A percentile compares a stretch with the other conserved stretches of the same genome.
These are phyloP conservation scores for Aspergillus taichungensis DNA, from an alignment of 495 filamentous ascomycete species.

Conservation along the genomic window DNA sequence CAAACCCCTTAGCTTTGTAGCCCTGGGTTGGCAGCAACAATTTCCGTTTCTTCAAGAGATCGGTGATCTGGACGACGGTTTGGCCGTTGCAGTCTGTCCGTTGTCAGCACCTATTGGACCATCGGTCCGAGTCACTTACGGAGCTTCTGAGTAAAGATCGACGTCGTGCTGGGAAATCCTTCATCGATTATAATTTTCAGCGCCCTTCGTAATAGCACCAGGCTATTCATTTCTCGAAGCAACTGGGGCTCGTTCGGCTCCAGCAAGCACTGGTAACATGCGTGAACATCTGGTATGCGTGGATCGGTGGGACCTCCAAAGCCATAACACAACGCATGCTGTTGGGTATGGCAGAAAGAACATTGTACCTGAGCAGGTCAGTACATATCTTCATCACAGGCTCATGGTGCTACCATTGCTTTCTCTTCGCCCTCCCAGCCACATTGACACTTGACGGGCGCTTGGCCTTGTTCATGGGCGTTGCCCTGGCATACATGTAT, in stretches of 20 bases:
- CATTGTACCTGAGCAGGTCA: slow-evolving; percentile 31
- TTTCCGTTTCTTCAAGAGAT: slow-evolving; percentile 18
- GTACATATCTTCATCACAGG: neutral
- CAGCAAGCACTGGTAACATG: slow-evolving; percentile 43
- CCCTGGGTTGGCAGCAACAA: slow-evolving; percentile 21
- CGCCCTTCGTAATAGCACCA: slow-evolving; percentile 25
- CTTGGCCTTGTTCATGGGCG: slow-evolving; percentile 1
- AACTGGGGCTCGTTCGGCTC: slow-evolving; percentile 21
- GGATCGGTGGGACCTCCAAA: slow-evolving; percentile 17
- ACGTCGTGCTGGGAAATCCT: slow-evolving; percentile 14
- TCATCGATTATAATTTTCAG: slow-evolving; percentile 19
- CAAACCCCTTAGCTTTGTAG: slow-evolving; percentile 19
- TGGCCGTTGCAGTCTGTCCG: slow-evolving; percentile 24
- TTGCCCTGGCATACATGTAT: neutral
- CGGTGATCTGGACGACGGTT: slow-evolving; percentile 16
- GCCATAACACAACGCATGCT: slow-evolving; percentile 45
- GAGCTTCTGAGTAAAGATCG: slow-evolving; percentile 17
- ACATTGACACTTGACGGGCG: slow-evolving; percentile 32
- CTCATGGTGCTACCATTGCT: slow-evolving; percentile 27
- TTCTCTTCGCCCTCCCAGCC: slow-evolving; percentile 30
- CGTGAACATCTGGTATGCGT: slow-evolving; percentile 28
- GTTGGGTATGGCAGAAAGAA: slow-evolving; percentile 35
- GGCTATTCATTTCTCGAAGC: slow-evolving; percentile 22
- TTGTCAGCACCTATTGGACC: slow-evolving; percentile 8
- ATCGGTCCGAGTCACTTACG: slow-evolving; percentile 12